Evolutionary conservation across 139 green algal species (phyloP).

Genomic region (Chlorella sp.): DNA sequence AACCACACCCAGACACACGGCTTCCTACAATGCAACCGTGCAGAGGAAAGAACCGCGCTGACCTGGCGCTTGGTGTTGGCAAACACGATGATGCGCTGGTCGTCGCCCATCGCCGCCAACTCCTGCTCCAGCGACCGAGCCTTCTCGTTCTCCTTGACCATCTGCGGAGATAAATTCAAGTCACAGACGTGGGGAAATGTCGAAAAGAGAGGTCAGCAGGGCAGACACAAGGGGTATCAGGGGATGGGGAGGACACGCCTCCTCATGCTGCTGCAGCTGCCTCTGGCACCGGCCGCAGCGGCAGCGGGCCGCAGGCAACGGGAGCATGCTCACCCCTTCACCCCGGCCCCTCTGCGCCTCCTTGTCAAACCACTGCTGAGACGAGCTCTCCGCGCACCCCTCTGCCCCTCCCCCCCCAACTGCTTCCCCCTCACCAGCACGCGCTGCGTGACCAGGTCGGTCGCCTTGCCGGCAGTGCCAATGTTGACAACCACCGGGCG

Average conservation of each 20-base stretch:
- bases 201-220: neutral
- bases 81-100: conserved; percentile 95
- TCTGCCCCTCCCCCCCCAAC: too few relatives aligned
- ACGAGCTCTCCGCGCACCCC: too few relatives aligned
- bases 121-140: conserved; percentile 64
- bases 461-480: conserved; percentile 84
- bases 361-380: too few relatives aligned
- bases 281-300: too few relatives aligned
- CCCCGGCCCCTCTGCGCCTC: too few relatives aligned
- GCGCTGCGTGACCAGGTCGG: conserved; percentile 91
- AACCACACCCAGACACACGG: neutral
- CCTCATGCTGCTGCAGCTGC: too few relatives aligned
- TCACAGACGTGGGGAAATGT: too few relatives aligned
- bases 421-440: conserved; percentile 70
- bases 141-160: conserved; percentile 89
- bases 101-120: conserved; percentile 54
- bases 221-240: too few relatives aligned
- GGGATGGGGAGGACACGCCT: neutral
- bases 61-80: conserved; percentile 88
- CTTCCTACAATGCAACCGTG: neutral
- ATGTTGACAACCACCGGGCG: conserved; percentile 92
- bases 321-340: too few relatives aligned
- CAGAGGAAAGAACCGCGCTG: neutral
- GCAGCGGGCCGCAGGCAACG: too few relatives aligned
- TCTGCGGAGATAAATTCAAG: neutral